phyloP scores from a whole-genome alignment of 2,329 filamentous ascomycete genomes.

The Tricladium varicosporioides region DNA sequence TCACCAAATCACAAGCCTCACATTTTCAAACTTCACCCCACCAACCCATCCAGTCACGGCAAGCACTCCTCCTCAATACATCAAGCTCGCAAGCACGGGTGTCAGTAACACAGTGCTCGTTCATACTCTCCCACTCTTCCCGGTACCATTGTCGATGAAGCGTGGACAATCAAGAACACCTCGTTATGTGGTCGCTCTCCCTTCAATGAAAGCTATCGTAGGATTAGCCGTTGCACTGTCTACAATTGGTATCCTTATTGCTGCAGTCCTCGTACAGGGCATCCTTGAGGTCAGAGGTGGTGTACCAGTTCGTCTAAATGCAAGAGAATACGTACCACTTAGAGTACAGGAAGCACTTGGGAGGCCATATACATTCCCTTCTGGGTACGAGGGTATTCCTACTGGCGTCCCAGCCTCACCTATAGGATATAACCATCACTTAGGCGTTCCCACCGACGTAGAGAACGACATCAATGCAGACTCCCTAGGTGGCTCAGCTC shows the following conservation, averaged over 20 bases:
- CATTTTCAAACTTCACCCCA: constrained; percentile 47
- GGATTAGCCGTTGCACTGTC: constrained; percentile 22
- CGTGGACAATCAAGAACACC: constrained; percentile 30
- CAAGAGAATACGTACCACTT: constrained; percentile 25
- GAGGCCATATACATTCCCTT: constrained; percentile 26
- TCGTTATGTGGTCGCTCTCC: constrained; percentile 32
- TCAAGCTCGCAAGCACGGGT: constrained; percentile 35
- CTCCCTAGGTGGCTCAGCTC: background rate
- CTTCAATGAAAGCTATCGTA: constrained; percentile 26
- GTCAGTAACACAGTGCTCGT: constrained; percentile 36
- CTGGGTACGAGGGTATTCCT: constrained; percentile 15
- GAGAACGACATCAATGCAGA: background rate
- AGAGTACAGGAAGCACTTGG: constrained; percentile 27
- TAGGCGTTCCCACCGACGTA: constrained; percentile 8
- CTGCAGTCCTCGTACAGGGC: constrained; percentile 29
- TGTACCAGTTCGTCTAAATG: constrained; percentile 24
- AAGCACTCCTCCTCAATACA: constrained; percentile 27
- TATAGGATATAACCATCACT: constrained; percentile 7
- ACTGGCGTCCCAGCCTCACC: background rate
- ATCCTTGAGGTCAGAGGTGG: constrained; percentile 32
- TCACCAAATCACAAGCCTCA: constrained; percentile 56
- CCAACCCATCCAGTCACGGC: constrained; percentile 28
- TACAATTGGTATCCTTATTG: constrained; percentile 24
- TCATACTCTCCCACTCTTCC: constrained; percentile 35
- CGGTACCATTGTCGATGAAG: constrained; percentile 30